Conservation (phyloP, 805 yeast species). For the Ogataea thermomethanolica region DNA sequence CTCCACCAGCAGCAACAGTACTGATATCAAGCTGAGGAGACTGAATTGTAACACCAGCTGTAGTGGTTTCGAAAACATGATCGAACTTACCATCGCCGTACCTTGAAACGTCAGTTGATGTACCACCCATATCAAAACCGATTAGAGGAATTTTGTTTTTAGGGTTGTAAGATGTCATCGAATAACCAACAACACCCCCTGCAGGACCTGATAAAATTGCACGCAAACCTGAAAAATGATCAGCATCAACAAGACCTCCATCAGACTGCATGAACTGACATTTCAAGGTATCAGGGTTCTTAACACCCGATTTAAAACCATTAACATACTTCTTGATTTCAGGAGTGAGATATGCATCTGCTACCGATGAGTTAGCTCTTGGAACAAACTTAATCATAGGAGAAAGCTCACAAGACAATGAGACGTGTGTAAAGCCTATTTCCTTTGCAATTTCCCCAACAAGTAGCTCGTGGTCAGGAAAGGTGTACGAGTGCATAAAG, state of each 20-base stretch:
- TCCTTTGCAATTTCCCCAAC: slow-evolving; percentile 58
- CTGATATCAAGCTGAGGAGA: slow-evolving; percentile 79
- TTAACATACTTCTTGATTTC: slow-evolving; percentile 62
- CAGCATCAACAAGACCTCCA: slow-evolving; percentile 88
- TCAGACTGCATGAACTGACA: slow-evolving; percentile 94
- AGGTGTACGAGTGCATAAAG: slow-evolving; percentile 70
- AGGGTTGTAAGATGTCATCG: slow-evolving; percentile 69
- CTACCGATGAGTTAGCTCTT: slow-evolving; percentile 75
- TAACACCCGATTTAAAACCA: slow-evolving; percentile 60
- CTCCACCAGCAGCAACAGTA: slow-evolving; percentile 43
- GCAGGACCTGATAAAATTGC: slow-evolving; percentile 96
- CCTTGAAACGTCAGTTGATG: slow-evolving; percentile 81
- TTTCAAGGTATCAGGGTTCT: slow-evolving; percentile 41
- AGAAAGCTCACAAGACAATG: slow-evolving; percentile 62
- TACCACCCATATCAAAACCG: slow-evolving; percentile 91
- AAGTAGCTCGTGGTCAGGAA: slow-evolving; percentile 60
- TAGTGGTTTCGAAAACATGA: slow-evolving; percentile 80
- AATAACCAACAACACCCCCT: slow-evolving; percentile 94
- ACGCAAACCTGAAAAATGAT: slow-evolving; percentile 76
- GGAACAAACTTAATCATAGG: slow-evolving; percentile 79
- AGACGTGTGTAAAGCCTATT: slow-evolving; percentile 66
- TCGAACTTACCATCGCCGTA: slow-evolving; percentile 64
- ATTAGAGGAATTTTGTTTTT: slow-evolving; percentile 58
- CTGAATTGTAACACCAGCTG: slow-evolving; percentile 80
- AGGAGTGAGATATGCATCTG: slow-evolving; percentile 83